Evolutionary conservation across 768 basidiomycete species (phyloP), one percentile per base, ranked within the genome.

Genomic region (Calocybe cyanea): DNA sequence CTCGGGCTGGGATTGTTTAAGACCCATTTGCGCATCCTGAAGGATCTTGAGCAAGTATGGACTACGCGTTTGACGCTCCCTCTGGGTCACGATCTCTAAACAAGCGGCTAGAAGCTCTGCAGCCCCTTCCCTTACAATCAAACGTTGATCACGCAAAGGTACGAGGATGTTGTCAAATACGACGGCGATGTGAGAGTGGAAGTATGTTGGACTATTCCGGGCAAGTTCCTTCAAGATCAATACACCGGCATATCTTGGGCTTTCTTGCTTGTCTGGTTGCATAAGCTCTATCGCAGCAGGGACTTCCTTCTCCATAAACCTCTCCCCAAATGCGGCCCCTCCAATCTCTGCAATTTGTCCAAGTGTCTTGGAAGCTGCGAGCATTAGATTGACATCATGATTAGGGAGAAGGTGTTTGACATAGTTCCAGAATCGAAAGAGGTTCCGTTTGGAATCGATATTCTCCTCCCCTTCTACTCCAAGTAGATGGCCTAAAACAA

Each of bases 151-250:
- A 35, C 94, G 75, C 18, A 99, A 65, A 4, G 94, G 91, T 1
- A 87, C 81, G 51, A 96, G 84, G 44, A 99, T 92, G 64, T 92
- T 92, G 62, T 93, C 92, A 41, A 98, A 85, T 10, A 96, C 87
- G 31, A 87, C 76, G 43, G 78, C 77, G 17, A 98, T 92, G 64
- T 92, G 87, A 1, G 88, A 78, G 56, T 92, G 83, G 65, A 97
- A 95, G 57, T 92, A 85, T 6, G 74, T 80, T 0, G 91, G 87
- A 51, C 87, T 93, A 64, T 92, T 87, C 21, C 82, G 77, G 2
- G 96, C 94, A 33, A 99, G 75, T 64, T 96, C 94, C 66, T 94
- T 94, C 31, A 98, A 66, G 39, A 97, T 89, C 43, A 98, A 78
- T 2, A 97, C 93, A 0, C 93, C 94, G 0, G 92, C 92, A 65